A percentile compares a stretch with the other conserved stretches of the same genome.
Evolutionary conservation across 1,284 basidiomycete genomes (phyloP).

Genomic region (Marasmius sp.): DNA sequence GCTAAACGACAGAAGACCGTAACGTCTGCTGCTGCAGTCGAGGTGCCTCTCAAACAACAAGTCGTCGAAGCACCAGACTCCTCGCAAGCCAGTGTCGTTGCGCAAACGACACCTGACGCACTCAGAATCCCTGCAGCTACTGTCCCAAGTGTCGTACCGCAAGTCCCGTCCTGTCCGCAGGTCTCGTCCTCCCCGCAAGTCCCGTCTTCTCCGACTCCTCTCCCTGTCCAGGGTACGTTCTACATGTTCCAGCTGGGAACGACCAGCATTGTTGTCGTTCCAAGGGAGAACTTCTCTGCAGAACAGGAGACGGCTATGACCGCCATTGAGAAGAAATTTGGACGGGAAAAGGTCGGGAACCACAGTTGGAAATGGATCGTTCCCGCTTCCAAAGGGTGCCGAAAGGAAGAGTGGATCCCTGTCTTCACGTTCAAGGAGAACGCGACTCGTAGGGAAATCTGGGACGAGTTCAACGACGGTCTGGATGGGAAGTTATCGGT

Average conservation of each 20-base stretch:
- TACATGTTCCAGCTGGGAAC: not conserved
- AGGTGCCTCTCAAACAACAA: too few relatives aligned
- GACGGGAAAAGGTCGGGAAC: constrained; percentile 7
- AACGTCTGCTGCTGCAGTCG: not conserved
- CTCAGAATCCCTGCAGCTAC: not conserved
- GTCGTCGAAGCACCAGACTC: too few relatives aligned
- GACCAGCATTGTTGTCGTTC: not conserved
- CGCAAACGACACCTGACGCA: not conserved
- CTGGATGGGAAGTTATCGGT: constrained; percentile 18
- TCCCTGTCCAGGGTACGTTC: not conserved
- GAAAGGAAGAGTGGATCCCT: constrained; percentile 15
- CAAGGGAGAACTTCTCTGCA: not conserved
- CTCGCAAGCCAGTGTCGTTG: too few relatives aligned
- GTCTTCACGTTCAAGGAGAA: constrained; percentile 8
- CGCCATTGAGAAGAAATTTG: constrained; percentile 9
- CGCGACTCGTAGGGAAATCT: constrained; percentile 16
- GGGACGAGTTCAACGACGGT: constrained; percentile 17
- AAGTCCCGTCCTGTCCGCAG: too few relatives aligned
- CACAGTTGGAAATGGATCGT: constrained; percentile 18
- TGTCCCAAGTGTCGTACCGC: not conserved
- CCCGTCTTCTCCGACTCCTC: not conserved
- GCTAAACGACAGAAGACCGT: not conserved
- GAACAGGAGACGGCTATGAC: not conserved
- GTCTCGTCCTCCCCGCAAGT: too few relatives aligned
- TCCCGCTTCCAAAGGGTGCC: not conserved